Evolutionary conservation across 805 yeast species (phyloP).

Genomic region (Yarrowia deformans): DNA sequence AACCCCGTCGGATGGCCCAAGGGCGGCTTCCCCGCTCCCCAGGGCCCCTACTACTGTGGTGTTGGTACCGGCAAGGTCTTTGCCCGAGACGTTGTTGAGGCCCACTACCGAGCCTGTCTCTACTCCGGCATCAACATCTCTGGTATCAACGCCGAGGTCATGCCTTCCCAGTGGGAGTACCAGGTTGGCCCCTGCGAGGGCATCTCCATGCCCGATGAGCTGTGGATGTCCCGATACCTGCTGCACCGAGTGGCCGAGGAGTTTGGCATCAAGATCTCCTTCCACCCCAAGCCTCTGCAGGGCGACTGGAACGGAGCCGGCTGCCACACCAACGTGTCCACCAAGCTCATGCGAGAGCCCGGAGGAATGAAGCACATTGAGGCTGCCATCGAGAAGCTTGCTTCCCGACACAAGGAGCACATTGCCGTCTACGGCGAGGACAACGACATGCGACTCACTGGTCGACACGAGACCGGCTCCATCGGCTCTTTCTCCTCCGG

Average conservation of each 20-base stretch:
- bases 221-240: slow-evolving; percentile 95
- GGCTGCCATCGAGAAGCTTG: slow-evolving; percentile 88
- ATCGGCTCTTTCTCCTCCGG: slow-evolving; percentile 91
- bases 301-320: slow-evolving; percentile 99
- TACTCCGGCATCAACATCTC: slow-evolving; percentile 89
- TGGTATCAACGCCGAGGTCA: slow-evolving; percentile 99
- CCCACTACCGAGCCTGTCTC: slow-evolving; percentile 98
- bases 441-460: slow-evolving; percentile 94
- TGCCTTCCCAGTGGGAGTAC: slow-evolving; percentile 99
- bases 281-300: slow-evolving; percentile 98
- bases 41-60: slow-evolving; percentile 99
- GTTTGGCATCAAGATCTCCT: slow-evolving; percentile 96
- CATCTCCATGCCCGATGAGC: slow-evolving; percentile 94
- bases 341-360: slow-evolving; percentile 85
- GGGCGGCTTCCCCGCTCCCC: slow-evolving; percentile 99
- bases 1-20: slow-evolving; percentile 98
- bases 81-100: slow-evolving; percentile 98
- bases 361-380: slow-evolving; percentile 98
- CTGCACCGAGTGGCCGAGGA: slow-evolving; percentile 97
- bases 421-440: slow-evolving; percentile 94
- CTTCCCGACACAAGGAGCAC: slow-evolving; percentile 97
- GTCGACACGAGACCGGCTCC: slow-evolving; percentile 98
- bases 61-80: slow-evolving; percentile 98
- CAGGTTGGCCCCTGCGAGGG: slow-evolving; percentile 99
- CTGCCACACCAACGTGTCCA: slow-evolving; percentile 98